A percentile compares a stretch with the other conserved stretches of the same genome.
phyloP scores from a whole-genome alignment of 257 asterid genomes.

The Solanum pinnatisectum region DNA sequence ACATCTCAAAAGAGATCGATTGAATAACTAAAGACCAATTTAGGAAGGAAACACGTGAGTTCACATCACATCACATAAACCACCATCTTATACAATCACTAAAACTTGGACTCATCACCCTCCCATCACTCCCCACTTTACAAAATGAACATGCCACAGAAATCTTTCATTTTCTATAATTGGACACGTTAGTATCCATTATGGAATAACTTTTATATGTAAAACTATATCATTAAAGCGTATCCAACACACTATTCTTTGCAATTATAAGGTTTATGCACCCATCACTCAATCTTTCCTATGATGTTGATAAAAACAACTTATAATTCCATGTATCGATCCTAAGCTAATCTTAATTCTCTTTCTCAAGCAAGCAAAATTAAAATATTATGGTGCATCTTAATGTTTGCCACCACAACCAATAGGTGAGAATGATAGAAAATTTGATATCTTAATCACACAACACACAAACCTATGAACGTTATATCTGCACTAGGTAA shows the following conservation, averaged over 20 bases:
- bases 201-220: too few species aligned
- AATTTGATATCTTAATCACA: neutral
- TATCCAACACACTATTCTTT: neutral
- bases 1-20: too few species aligned
- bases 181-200: too few species aligned
- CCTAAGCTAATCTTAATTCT: neutral
- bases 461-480: neutral
- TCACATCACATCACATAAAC: neutral
- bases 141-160: too few species aligned
- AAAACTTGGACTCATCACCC: too few species aligned
- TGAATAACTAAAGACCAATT: too few species aligned
- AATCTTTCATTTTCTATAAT: too few species aligned
- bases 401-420: neutral
- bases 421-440: neutral
- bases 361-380: neutral
- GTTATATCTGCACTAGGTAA: too few species aligned
- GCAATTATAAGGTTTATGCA: neutral
- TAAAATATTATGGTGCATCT: neutral
- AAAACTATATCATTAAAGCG: neutral
- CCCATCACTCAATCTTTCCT: neutral
- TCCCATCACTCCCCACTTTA: too few species aligned
- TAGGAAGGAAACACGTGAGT: too few species aligned
- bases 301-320: neutral
- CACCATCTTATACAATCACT: too few species aligned
- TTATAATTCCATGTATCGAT: too few species aligned